Evolutionary conservation across 768 basidiomycete genomes (phyloP).

Genomic region (Rhizopogon roseolus): DNA sequence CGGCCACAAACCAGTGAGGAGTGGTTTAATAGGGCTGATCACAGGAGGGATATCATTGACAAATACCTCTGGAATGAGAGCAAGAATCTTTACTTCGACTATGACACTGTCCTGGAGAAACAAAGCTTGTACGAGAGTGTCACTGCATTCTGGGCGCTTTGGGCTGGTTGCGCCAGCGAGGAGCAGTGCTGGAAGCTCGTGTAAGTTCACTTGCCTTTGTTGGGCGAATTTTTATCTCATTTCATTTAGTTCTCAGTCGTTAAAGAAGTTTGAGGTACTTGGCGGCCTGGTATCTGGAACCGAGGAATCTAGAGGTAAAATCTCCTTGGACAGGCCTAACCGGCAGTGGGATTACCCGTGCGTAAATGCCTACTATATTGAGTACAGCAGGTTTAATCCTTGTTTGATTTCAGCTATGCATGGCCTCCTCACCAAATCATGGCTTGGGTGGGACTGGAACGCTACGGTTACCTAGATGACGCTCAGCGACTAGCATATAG

Average conservation of each 20-base stretch:
- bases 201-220: constrained; percentile 43
- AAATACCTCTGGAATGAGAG: constrained; percentile 96
- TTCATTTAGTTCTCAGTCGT: constrained; percentile 61
- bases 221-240: constrained; percentile 12
- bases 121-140: constrained; percentile 96
- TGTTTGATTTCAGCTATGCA: constrained; percentile 47
- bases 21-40: constrained; percentile 90
- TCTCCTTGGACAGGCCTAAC: constrained; percentile 93
- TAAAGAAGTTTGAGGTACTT: constrained; percentile 94
- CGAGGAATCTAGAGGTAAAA: constrained; percentile 92
- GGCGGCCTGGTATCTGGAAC: constrained; percentile 96
- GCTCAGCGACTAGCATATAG: constrained; percentile 91
- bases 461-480: constrained; percentile 93
- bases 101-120: constrained; percentile 86
- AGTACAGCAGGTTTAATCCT: constrained; percentile 5
- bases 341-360: constrained; percentile 99
- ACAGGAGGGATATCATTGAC: constrained; percentile 82
- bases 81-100: constrained; percentile 92
- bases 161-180: constrained; percentile 97
- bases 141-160: constrained; percentile 94
- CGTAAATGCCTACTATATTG: constrained; percentile 27
- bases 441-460: constrained; percentile 94
- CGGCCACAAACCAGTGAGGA: constrained; percentile 74
- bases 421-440: constrained; percentile 99
- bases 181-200: constrained; percentile 92